These are phyloP conservation scores for Galerina marginata DNA, from an alignment of 768 basidiomycete genomes.

Conservation along the genomic window DNA sequence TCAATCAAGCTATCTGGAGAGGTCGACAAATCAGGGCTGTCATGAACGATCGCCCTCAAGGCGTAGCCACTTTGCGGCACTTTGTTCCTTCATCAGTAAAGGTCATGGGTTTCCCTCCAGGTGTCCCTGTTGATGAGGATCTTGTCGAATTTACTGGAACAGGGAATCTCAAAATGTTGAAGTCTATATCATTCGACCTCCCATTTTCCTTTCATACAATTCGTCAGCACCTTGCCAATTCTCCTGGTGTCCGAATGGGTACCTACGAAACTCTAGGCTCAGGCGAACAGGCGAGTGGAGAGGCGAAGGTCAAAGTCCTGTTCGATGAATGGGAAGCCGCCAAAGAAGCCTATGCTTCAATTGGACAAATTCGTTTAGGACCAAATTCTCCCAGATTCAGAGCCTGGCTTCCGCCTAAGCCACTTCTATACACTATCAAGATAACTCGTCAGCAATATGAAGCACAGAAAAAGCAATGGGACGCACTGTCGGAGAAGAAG, in stretches of 20 bases:
- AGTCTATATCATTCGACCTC: slow-evolving; percentile 9
- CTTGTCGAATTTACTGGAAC: slow-evolving; percentile 34
- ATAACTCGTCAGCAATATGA: slow-evolving; percentile 54
- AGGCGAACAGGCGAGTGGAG: slow-evolving; percentile 13
- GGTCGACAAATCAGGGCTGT: slow-evolving; percentile 54
- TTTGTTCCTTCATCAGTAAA: slow-evolving; percentile 40
- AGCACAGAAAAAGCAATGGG: slow-evolving; percentile 57
- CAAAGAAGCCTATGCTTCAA: slow-evolving; percentile 39
- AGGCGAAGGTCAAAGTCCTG: slow-evolving; percentile 40
- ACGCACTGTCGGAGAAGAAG: slow-evolving; percentile 45
- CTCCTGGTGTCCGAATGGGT: slow-evolving; percentile 19
- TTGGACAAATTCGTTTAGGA: slow-evolving; percentile 34
- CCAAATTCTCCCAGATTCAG: not conserved
- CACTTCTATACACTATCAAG: slow-evolving; percentile 54
- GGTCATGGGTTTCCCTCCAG: slow-evolving; percentile 46
- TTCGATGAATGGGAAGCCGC: slow-evolving; percentile 58
- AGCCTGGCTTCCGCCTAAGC: slow-evolving; percentile 39
- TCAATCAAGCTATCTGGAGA: slow-evolving; percentile 40
- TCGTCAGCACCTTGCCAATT: slow-evolving; percentile 7
- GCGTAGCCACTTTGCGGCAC: slow-evolving; percentile 22
- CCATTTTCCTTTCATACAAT: slow-evolving; percentile 8
- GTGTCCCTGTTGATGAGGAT: slow-evolving; percentile 28
- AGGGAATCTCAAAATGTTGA: slow-evolving; percentile 17
- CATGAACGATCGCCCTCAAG: slow-evolving; percentile 46
- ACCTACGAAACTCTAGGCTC: slow-evolving; percentile 19